Percentiles rank a stretch among this genome's conserved stretches.
These are phyloP conservation scores for Diplocarpon rosae DNA, from an alignment of 2,329 filamentous ascomycete genomes.

Conservation along the genomic window DNA sequence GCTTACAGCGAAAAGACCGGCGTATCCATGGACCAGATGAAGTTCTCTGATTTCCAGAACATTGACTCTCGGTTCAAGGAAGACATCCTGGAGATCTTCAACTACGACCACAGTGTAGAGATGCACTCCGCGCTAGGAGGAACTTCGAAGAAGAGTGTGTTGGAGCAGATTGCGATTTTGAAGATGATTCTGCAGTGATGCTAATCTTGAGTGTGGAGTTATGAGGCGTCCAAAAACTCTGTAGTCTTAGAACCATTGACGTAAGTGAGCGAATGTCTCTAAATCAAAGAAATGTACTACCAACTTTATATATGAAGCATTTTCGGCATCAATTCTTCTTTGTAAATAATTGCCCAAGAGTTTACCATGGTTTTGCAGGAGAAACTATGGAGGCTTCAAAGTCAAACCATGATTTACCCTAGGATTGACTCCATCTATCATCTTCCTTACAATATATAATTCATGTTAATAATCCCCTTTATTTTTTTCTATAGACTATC, in stretches of 20 bases:
- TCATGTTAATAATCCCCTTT: no score
- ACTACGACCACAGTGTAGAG: conserved; percentile 79
- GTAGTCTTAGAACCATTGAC: neutral
- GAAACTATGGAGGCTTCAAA: no score
- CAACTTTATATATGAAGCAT: no score
- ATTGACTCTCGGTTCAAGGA: conserved; percentile 60
- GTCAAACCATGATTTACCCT: no score
- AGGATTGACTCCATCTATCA: no score
- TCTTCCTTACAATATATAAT: no score
- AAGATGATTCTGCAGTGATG: conserved; percentile 20
- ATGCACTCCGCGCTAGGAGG: conserved; percentile 66
- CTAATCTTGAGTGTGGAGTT: neutral
- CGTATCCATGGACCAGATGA: conserved; percentile 60
- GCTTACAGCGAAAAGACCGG: conserved; percentile 49
- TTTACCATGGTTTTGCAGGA: no score
- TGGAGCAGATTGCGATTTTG: conserved; percentile 49
- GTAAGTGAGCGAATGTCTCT: neutral
- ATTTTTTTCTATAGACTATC: no score
- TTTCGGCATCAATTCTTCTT: no score
- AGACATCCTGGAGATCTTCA: conserved; percentile 60
- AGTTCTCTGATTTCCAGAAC: conserved; percentile 51
- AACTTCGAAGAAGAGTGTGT: conserved; percentile 58
- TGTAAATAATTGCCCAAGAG: no score
- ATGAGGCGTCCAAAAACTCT: neutral
- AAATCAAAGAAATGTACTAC: no score